phyloP scores from a whole-genome alignment of 164 flowering plant species.

The Annona squamosa region DNA sequence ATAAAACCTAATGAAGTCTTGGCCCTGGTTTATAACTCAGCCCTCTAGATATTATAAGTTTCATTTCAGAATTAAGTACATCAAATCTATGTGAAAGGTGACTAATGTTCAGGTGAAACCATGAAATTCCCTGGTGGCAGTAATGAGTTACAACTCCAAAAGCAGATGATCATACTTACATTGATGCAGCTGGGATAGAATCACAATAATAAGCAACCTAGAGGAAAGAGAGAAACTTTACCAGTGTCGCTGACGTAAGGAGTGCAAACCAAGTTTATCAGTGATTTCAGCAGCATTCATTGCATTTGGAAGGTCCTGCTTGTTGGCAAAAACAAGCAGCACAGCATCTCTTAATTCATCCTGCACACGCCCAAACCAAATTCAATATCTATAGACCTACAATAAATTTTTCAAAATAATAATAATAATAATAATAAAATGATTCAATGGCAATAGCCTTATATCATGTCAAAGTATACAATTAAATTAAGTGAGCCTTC shows the following conservation, averaged over 20 bases:
- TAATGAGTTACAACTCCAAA: too few species aligned
- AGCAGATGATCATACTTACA: not conserved
- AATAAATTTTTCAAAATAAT: too few species aligned
- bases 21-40: too few species aligned
- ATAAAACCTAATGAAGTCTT: too few species aligned
- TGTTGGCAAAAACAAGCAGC: constrained; percentile 95
- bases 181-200: not conserved
- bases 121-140: too few species aligned
- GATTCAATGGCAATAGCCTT: not conserved
- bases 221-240: constrained; percentile 14
- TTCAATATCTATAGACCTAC: not conserved
- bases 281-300: constrained; percentile 99
- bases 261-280: constrained; percentile 94
- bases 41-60: too few species aligned
- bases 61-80: too few species aligned
- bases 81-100: too few species aligned
- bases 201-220: not conserved
- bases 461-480: not conserved
- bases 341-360: constrained; percentile 72
- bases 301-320: constrained; percentile 98
- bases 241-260: constrained; percentile 88
- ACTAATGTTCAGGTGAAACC: too few species aligned
- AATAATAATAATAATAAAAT: too few species aligned
- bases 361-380: constrained; percentile 20
- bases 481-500: not conserved